Base-by-base conservation (phyloP, 768 basidiomycete species). In the Kwoniella europaea region DNA sequence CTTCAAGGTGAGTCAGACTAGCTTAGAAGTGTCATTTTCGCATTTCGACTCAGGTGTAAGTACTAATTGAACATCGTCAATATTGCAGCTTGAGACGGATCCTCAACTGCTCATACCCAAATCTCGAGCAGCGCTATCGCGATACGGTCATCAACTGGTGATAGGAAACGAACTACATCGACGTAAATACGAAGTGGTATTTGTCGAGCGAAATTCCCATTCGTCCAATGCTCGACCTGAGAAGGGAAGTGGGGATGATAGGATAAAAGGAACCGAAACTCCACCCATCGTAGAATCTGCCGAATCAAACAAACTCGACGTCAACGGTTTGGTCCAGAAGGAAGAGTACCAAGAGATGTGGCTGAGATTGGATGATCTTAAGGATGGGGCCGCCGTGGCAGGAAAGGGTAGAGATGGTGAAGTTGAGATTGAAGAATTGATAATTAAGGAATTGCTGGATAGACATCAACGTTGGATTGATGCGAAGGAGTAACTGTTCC, bases 131-230 rank as follows among this genome's bases (percentile, higher is more conserved):
- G 93, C 97, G 1, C 88, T 98, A 43, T 90, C 93, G 70, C 89
- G 95, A 27, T 99, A 98, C 83, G 94, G 95, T 1, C 97, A 98
- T 82, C 95, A 98, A 81, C 90, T 97, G 35, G 97, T 99, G 64
- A 93, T 99, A 71, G 97, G 93, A 20, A 99, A 99, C 83, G 91
- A 94, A 71, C 89, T 99, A n/a, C 88, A 94, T 79, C 88, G 88
- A 46, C 89, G 97, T 63, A 99, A 99, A 83, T 88, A 88, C 72
- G 91, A 94, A 81, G 96, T 99, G 66, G 92, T 96, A 5, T 91
- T 98, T 78, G 91, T 99, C 41, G 91, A 92, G 20, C 76, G 75
- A 0, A 35, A 68, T 2, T 15, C 20, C 54, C 18, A 13, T 42
- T 27, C 50, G 35, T 43, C 20, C 41, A 15, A 0, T 10, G 53